Evolutionary conservation across 345 rosid species (phyloP).

Genomic region (Salix arbutifolia): DNA sequence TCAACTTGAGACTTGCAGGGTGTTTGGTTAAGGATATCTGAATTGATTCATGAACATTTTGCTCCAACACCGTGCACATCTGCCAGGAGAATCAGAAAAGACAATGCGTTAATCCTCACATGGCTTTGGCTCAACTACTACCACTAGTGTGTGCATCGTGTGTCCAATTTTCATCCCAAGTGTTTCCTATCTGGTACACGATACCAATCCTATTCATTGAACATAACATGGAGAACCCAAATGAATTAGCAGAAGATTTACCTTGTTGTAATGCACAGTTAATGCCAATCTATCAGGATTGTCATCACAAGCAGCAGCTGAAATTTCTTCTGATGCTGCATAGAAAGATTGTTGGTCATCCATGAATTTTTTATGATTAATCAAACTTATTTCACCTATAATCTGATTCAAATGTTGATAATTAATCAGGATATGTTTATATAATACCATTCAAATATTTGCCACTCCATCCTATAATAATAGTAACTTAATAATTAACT

Average conservation of each 20-base stretch:
- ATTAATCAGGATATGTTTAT: neutral
- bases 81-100: constrained; percentile 24
- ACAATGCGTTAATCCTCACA: neutral
- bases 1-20: constrained; percentile 40
- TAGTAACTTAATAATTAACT: neutral
- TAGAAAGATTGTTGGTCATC: constrained; percentile 7
- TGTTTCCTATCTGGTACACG: neutral
- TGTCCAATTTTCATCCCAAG: neutral
- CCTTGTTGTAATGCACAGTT: constrained; percentile 59
- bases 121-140: neutral
- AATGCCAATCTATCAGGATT: constrained; percentile 52
- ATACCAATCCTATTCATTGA: neutral
- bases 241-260: constrained; percentile 12
- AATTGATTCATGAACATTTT: constrained; percentile 42
- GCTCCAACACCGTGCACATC: constrained; percentile 63
- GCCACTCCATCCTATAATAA: neutral
- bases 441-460: neutral
- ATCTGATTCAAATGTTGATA: neutral
- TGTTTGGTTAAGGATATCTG: constrained; percentile 26
- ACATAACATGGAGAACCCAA: neutral
- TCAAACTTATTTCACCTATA: constrained; percentile 2
- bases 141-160: neutral
- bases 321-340: constrained; percentile 65
- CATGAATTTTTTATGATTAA: neutral
- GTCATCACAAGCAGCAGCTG: constrained; percentile 47